phyloP scores from a whole-genome alignment of 331 rosid species.

The Quercus tomentella region DNA sequence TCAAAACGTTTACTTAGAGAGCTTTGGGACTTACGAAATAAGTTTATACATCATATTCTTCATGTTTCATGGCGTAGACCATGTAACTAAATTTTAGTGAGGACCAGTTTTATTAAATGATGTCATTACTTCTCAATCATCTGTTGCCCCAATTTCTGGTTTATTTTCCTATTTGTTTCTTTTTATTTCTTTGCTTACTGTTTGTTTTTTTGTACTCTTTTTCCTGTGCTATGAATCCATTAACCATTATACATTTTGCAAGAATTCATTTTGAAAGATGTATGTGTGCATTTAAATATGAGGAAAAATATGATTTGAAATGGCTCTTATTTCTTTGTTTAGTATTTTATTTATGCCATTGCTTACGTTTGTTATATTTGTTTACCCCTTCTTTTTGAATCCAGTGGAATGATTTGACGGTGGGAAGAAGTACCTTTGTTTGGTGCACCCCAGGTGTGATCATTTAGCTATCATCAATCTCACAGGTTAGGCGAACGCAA shows the following conservation, averaged over 20 bases:
- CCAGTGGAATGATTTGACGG: slow-evolving; percentile 35
- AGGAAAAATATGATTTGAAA: slow-evolving; percentile 6
- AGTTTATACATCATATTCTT: not conserved
- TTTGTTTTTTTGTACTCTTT: not conserved
- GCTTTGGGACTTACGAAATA: not conserved
- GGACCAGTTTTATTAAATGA: too few relatives aligned
- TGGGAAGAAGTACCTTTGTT: slow-evolving; percentile 33
- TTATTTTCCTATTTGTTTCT: not conserved
- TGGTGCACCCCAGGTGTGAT: slow-evolving; percentile 30
- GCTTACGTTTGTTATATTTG: slow-evolving; percentile 31
- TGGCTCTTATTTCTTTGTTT: slow-evolving; percentile 15
- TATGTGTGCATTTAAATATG: slow-evolving; percentile 4
- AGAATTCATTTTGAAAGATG: slow-evolving; percentile 11
- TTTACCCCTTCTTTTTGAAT: slow-evolving; percentile 22
- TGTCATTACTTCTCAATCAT: not conserved
- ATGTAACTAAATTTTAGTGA: too few relatives aligned
- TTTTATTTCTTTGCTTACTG: not conserved
- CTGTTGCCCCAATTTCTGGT: not conserved
- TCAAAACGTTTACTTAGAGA: not conserved
- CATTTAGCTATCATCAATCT: slow-evolving; percentile 32
- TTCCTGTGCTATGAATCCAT: not conserved
- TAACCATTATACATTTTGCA: not conserved
- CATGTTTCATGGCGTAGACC: not conserved
- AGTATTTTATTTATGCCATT: slow-evolving; percentile 13
- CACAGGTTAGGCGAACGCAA: slow-evolving; percentile 28